phyloP scores from a whole-genome alignment of 768 basidiomycete species.

The Podaxis sp. region DNA sequence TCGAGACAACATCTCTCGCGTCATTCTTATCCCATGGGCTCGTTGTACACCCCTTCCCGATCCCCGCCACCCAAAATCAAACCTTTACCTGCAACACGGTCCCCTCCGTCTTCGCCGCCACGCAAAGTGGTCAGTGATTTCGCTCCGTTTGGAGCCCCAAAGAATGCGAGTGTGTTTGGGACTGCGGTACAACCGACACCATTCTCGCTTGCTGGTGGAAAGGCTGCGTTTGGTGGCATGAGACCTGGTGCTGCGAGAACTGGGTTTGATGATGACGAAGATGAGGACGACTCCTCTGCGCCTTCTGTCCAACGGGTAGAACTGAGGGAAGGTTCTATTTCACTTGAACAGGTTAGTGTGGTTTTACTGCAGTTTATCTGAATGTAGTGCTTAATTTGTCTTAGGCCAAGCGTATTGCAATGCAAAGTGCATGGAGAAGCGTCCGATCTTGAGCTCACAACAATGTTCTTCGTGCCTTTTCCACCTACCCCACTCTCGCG shows the following conservation, averaged over 20 bases:
- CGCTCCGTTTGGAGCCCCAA: constrained; percentile 78
- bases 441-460: constrained; percentile 44
- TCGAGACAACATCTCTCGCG: constrained; percentile 62
- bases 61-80: constrained; percentile 34
- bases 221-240: constrained; percentile 84
- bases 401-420: constrained; percentile 79
- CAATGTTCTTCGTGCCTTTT: neutral
- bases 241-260: constrained; percentile 39
- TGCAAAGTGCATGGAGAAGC: constrained; percentile 90
- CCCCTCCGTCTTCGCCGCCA: constrained; percentile 60
- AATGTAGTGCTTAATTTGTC: constrained; percentile 9
- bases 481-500: neutral
- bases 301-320: constrained; percentile 68
- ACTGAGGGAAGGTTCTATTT: constrained; percentile 81
- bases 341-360: constrained; percentile 80
- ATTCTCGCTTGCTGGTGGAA: constrained; percentile 75
- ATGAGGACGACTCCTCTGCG: constrained; percentile 61
- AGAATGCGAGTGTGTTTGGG: constrained; percentile 76
- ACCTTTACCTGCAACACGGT: constrained; percentile 32
- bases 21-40: constrained; percentile 41
- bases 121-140: constrained; percentile 90
- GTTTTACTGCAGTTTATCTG: neutral
- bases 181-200: constrained; percentile 82
- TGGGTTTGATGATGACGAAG: constrained; percentile 60
- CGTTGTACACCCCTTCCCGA: constrained; percentile 51